Conservation (phyloP, 2,329 filamentous ascomycete species). For the Cercospora sojina region DNA sequence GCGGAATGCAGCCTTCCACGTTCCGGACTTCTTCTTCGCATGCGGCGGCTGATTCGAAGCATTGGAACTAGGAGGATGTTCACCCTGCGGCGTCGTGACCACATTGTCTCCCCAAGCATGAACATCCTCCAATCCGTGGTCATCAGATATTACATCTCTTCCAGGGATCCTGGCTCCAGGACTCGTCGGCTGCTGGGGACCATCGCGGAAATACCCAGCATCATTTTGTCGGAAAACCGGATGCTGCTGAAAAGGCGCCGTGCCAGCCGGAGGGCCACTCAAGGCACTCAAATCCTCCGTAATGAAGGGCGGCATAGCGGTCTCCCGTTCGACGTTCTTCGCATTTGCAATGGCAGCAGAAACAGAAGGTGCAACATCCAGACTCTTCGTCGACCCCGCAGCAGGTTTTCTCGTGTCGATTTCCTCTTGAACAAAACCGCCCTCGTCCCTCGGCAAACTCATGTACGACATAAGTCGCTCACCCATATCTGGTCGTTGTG, state of each 20-base stretch:
- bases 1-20: not conserved
- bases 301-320: not conserved
- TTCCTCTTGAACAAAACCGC: slow-evolving; percentile 21
- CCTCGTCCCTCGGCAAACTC: slow-evolving; percentile 28
- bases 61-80: slow-evolving; percentile 9
- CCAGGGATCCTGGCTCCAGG: not conserved
- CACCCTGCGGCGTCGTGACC: not conserved
- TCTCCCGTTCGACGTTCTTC: not conserved
- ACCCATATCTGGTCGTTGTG: slow-evolving; percentile 10
- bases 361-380: not conserved
- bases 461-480: slow-evolving; percentile 35
- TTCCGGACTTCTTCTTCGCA: slow-evolving; percentile 21
- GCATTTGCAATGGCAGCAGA: not conserved
- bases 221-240: slow-evolving; percentile 24
- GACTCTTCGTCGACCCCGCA: not conserved
- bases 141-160: slow-evolving; percentile 15
- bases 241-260: slow-evolving; percentile 31
- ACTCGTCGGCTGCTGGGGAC: not conserved
- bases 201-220: slow-evolving; percentile 27
- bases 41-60: slow-evolving; percentile 21
- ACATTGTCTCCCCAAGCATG: slow-evolving; percentile 5
- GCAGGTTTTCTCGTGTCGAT: slow-evolving; percentile 17
- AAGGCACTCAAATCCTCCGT: slow-evolving; percentile 27
- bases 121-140: slow-evolving; percentile 23
- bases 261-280: slow-evolving; percentile 27